Evolutionary conservation across 306 rosid genomes (phyloP).

Genomic region (Vicia sativa): DNA sequence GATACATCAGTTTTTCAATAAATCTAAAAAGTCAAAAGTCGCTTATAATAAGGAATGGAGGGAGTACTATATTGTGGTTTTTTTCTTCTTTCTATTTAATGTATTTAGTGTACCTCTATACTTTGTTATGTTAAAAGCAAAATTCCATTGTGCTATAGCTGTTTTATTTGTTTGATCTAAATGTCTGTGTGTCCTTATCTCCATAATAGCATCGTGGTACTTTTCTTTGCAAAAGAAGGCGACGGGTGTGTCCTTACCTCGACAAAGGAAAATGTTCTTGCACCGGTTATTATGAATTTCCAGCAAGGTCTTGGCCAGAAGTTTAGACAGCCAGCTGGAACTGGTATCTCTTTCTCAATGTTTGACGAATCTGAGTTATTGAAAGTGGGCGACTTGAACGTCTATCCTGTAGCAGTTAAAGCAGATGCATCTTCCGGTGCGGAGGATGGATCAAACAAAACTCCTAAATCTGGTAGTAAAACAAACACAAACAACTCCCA

Average conservation of each 20-base stretch:
- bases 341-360: conserved; percentile 70
- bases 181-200: conserved; percentile 38
- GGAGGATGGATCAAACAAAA: conserved; percentile 62
- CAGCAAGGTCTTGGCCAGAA: conserved; percentile 93
- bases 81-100: no score
- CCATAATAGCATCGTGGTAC: conserved; percentile 68
- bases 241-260: conserved; percentile 76
- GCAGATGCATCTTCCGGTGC: conserved; percentile 68
- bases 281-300: conserved; percentile 72
- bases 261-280: conserved; percentile 55
- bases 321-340: conserved; percentile 79
- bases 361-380: conserved; percentile 75
- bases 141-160: not conserved
- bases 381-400: conserved; percentile 57
- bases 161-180: conserved; percentile 37
- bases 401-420: conserved; percentile 84
- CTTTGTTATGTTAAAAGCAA: no score
- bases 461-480: conserved; percentile 38
- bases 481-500: conserved; percentile 65
- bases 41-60: no score
- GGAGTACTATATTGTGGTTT: no score
- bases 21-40: no score
- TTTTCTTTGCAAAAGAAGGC: conserved; percentile 94
- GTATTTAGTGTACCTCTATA: no score
- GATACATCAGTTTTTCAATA: no score